Evolutionary conservation across 345 rosid species (phyloP).

Genomic region (rapeseed (Brassica napus)): Da-Ae NC_063443.1:13139501-13140000

Average conservation of each 20-base stretch:
- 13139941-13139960: not conserved
- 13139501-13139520: conserved; percentile 79
- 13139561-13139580: not conserved
- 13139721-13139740: not conserved
- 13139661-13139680: conserved; percentile 74
- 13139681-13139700: not conserved
- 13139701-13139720: not conserved
- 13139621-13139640: conserved; percentile 93
- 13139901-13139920: not conserved
- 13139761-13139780: conserved; percentile 83
- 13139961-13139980: not conserved
- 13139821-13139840: conserved; percentile 92
- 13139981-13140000: not conserved
- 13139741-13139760: conserved; percentile 46
- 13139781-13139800: conserved; percentile 87
- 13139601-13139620: conserved; percentile 94
- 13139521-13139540: conserved; percentile 41
- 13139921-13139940: not conserved
- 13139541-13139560: not conserved
- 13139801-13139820: conserved; percentile 85
- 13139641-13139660: conserved; percentile 91
- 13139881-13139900: not conserved
- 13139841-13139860: conserved; percentile 43
- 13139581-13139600: conserved; percentile 32
- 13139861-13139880: not conserved